Conservation (phyloP, 768 basidiomycete species). For the Leccinum ochraceum region DNA sequence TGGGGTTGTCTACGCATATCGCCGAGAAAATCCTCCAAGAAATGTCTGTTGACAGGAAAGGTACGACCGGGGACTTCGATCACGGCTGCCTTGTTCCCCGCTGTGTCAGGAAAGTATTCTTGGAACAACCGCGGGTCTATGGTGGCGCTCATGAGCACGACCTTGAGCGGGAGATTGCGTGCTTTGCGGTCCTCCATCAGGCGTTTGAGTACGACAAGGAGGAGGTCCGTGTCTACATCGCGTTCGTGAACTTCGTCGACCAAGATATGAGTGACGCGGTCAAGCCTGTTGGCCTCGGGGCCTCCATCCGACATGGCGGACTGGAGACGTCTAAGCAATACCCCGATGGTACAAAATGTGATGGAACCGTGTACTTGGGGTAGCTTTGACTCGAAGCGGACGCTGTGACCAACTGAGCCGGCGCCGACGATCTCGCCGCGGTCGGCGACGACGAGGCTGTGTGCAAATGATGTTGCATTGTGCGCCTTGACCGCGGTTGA, state of each 20-base stretch:
- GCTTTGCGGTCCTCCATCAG: constrained; percentile 73
- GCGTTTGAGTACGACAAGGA: constrained; percentile 87
- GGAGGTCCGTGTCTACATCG: constrained; percentile 88
- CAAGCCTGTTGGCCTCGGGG: constrained; percentile 45
- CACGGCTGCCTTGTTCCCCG: constrained; percentile 61
- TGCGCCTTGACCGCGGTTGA: constrained; percentile 76
- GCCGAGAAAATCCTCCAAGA: constrained; percentile 75
- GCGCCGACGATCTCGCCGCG: constrained; percentile 70
- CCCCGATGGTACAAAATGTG: constrained; percentile 91
- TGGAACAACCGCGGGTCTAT: constrained; percentile 91
- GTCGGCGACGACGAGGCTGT: constrained; percentile 86
- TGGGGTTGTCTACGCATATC: constrained; percentile 43
- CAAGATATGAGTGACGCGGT: constrained; percentile 84
- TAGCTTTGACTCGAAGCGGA: constrained; percentile 82
- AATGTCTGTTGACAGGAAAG: constrained; percentile 82
- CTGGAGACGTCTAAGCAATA: constrained; percentile 87
- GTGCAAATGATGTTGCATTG: constrained; percentile 90
- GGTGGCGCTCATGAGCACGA: constrained; percentile 95
- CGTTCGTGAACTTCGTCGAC: constrained; percentile 98
- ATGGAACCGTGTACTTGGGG: constrained; percentile 83
- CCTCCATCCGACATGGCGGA: constrained; percentile 54
- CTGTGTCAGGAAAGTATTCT: constrained; percentile 73
- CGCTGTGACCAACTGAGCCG: constrained; percentile 82
- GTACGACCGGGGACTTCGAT: constrained; percentile 89
- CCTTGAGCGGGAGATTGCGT: constrained; percentile 71